Evolutionary conservation across 192 early-diverging fungal species (phyloP), one percentile per base, ranked within the genome.

Genomic region (Coemansia sp.): DNA sequence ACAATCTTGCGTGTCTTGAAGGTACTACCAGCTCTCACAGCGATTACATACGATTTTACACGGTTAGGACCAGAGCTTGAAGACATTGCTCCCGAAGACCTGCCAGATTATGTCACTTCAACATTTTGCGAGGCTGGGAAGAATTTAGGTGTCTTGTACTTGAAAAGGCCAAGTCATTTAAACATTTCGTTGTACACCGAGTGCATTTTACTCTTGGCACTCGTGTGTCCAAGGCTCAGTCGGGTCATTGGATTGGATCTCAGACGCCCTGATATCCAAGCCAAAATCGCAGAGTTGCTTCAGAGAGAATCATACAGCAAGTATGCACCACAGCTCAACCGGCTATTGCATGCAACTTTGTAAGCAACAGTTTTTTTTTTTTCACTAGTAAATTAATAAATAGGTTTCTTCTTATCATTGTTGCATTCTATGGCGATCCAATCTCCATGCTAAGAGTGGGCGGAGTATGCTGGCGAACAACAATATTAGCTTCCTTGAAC

Each of bases 401-500:
- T 25, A 14, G 46, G 11, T 14, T 19, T 7, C 22, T 25, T 4
- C 22, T 11, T 10, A 25, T 12, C 7, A 24, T 27, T 49, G n/a
- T 3, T 15, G 17, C 1, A 19, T 19, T 25, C 60, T 62, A 81
- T 0, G 65, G 69, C 19, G 56, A 70, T 42, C 83, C 73, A 12
- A 87, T 81, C 51, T 85, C 87, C 67, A 86, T 67, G 61, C 75
- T 77, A 37, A 86, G 78, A 6, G 65, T 79, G 3, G 89, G 89
- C 19, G 89, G 87, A 2, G 87, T 84, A 73, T 94, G 89, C 71
- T 94, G 90, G 54, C 93, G 79, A 47, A 98, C 75, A 35, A 82
- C 84, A 7, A 99, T 86, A 0, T 88, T 87, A 0, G 96, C 98
- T 63, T 95, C 93, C 32, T 81, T 64, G 53, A 99, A 93, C 64